Base-by-base conservation (phyloP, 805 yeast species). In the Candida arabinofermentans region DNA sequence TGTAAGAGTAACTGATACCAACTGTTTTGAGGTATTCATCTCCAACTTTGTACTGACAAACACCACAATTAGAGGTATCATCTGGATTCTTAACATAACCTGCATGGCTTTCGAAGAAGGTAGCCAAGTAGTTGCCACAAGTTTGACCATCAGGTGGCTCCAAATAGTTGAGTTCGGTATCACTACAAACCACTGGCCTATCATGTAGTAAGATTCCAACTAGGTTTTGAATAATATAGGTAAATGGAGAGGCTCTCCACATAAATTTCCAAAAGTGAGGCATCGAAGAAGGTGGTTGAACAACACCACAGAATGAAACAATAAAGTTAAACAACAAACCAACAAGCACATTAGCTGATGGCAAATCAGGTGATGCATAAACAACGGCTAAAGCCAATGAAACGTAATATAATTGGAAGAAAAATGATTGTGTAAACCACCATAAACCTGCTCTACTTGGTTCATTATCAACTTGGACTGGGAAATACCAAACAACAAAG, bases 201-300 rank as follows among this genome's bases (percentile, higher is more conserved):
- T 69, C 72, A 49, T 80, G 80, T 39, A 71, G 69, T 23, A 55
- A 64, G 24, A 64, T 68, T 32, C 80, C 65, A 47, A 81, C 66
- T 37, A 75, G 70, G 24, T 49, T 51, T 49, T 75, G 77, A 46
- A 84, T 65, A 59, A 81, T 76, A 57, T 86, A 86, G 1, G 90
- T 83, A 62, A 74, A 72, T 12, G 84, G 93, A 19, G 85, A 80
- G 18, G 70, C 71, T 49, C 83, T 74, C 74, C 83, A 80, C 88
- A 86, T 82, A 60, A 83, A 86, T 30, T 75, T 79, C 93, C 93
- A 86, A 66, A 86, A 86, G 1, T 86, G 80, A 12, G 91, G 90
- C 79, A 85, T 73, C 38, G 69, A 62, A 2, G 47, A 27, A 6
- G 61, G 62, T n/a, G 81, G 77, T 53, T 79, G 86, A 45, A 80